Conservation (phyloP, 129 eudicot genomes). For the Daucus carota region DH1_v3.0 NC_030382.2:41201001-41201500, state of each 20-base stretch:
- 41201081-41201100: slow-evolving; percentile 94
- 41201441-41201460: neutral
- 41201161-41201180: slow-evolving; percentile 28
- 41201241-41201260: slow-evolving; percentile 44
- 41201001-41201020: slow-evolving; percentile 76
- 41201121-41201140: slow-evolving; percentile 99
- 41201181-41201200: slow-evolving; percentile 7
- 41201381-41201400: neutral
- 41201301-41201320: slow-evolving; percentile 96
- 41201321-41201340: slow-evolving; percentile 13
- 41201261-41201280: slow-evolving; percentile 84
- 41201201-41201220: neutral
- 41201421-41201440: neutral
- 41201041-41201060: slow-evolving; percentile 98
- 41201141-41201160: slow-evolving; percentile 95
- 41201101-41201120: slow-evolving; percentile 95
- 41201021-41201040: slow-evolving; percentile 94
- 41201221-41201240: slow-evolving; percentile 12
- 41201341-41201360: neutral
- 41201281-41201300: slow-evolving; percentile 83
- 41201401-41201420: neutral
- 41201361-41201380: neutral
- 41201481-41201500: neutral
- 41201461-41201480: neutral
- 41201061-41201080: slow-evolving; percentile 98